Conservation (phyloP, 2,329 filamentous ascomycete genomes). For the Scytalidium lignicola region DNA sequence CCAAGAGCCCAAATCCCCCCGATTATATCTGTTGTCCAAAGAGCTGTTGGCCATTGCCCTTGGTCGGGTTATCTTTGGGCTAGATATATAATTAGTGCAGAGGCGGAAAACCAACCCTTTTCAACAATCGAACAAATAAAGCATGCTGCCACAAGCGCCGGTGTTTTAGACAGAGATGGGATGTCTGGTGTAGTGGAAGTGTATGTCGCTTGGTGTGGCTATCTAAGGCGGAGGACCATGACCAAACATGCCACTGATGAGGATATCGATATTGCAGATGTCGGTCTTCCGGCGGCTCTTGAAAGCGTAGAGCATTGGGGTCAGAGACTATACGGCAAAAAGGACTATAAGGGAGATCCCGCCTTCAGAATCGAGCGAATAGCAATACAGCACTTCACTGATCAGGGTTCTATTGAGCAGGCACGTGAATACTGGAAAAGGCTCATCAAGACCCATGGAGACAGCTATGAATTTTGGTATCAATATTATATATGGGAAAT, state of each 20-base stretch:
- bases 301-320: slow-evolving; percentile 78
- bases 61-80: slow-evolving; percentile 92
- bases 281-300: slow-evolving; percentile 78
- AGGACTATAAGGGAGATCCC: slow-evolving; percentile 77
- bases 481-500: slow-evolving; percentile 92
- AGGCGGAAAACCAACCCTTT: slow-evolving; percentile 71
- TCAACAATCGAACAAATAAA: slow-evolving; percentile 84
- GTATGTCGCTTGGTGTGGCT: slow-evolving; percentile 91
- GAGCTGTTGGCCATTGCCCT: slow-evolving; percentile 84
- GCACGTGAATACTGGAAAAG: slow-evolving; percentile 75
- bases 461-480: slow-evolving; percentile 91
- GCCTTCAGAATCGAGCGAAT: slow-evolving; percentile 86
- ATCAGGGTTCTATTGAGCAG: slow-evolving; percentile 70
- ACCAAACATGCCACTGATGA: slow-evolving; percentile 69
- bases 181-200: slow-evolving; percentile 87
- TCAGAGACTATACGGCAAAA: slow-evolving; percentile 65
- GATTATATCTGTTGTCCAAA: slow-evolving; percentile 67
- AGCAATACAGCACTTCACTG: slow-evolving; percentile 84
- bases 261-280: slow-evolving; percentile 82
- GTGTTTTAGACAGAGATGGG: slow-evolving; percentile 77
- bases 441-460: slow-evolving; percentile 61
- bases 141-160: slow-evolving; percentile 81
- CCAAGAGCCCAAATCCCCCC: slow-evolving; percentile 36
- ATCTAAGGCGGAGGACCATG: slow-evolving; percentile 81
- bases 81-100: slow-evolving; percentile 78